Base-by-base conservation (phyloP, 768 basidiomycete genomes). In the Leccinum uliginosum region DNA sequence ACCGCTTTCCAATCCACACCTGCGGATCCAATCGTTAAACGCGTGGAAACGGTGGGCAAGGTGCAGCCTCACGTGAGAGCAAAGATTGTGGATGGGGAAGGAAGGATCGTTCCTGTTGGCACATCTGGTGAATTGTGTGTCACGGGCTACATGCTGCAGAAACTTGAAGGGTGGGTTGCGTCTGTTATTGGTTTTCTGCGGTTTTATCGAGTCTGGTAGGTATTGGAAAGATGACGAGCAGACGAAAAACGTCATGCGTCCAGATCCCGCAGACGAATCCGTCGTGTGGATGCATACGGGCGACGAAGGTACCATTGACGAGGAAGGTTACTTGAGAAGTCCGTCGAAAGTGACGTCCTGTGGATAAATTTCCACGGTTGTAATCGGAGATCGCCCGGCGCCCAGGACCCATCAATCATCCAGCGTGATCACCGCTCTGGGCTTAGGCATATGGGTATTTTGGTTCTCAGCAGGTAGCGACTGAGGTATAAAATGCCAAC, bases 201-300 rank as follows among this genome's bases (percentile, higher is more conserved):
- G 58, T 30, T 51, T 19, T 6, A 26, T 35, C 30, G 19, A 58
- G 15, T 48, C 47, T 56, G 24, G 55, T 54, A 91, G 89, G 48
- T 92, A 93, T 65, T 93, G 91, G 91, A 65, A 78, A 23, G 83
- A 92, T 61, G 79, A 82, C 44, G 81, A 80, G 43, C 89, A 90
- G 63, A 91, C 90, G 1, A 68, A 67, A 17, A 63, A 70, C 14
- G 85, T 78, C 3, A 87, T 86, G 82, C 78, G 77, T 54, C 71
- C 67, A 6, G 78, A 80, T 49, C 58, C 67, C 4, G 79, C 83
- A 59, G 76, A 81, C 51, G 67, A 76, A 14, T 85, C 82, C 19
- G 80, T 73, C 4, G 62, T 86, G 34, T 93, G 91, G 91, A 91
- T 93, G 84, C 80, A 87, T 69, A 91, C 87, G 0, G 91, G 91